Evolutionary conservation across 2,329 filamentous ascomycete species (phyloP), one percentile per base, ranked within the genome.

Genomic region (Orbilia blumenaviensis): DNA sequence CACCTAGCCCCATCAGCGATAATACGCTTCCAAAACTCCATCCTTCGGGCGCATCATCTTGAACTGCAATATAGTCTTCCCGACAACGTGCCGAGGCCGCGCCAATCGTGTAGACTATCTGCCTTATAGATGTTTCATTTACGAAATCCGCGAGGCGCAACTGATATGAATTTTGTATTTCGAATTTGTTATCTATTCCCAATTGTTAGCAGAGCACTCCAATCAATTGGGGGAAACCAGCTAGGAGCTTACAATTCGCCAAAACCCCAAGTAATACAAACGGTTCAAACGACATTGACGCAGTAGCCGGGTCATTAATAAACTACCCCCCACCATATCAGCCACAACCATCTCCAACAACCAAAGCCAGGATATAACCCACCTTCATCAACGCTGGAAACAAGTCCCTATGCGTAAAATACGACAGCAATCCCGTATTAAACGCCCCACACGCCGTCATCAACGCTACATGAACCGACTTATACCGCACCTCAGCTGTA

Each of bases 301-400:
- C 85, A 23, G 87, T 86, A 76, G 93, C 89, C 48, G 90, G 88
- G 79, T 96, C 92, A 84, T 95, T 91, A 74, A 96, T 89, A 81
- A 93, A 92, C 92, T 93, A 48, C 1, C 23, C 18, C 32, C 27
- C 12, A 23, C 1, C n/a, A 32, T 27, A 34, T 74, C 16, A 66
- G 62, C 23, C 16, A 29, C 32, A 27, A 6, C 41, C 14, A n/a
- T 10, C 25, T 32, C 34, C 42, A n/a, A 29, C 16, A 21, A 42
- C 7, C 29, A n/a, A 23, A 36, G n/a, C 34, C 48, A 50, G 9
- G 4, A 48, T 42, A 69, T 36, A 84, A 67, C 82, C 27, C 25
- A 95, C 93, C 89, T 96, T 97, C 89, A 97, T 97, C 64, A 98
- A 87, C 7, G 93, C 90, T 18, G 94, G 94, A 81, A 99, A 99